Evolutionary conservation across 768 basidiomycete genomes (phyloP).

Genomic region (Lactarius quietus): DNA sequence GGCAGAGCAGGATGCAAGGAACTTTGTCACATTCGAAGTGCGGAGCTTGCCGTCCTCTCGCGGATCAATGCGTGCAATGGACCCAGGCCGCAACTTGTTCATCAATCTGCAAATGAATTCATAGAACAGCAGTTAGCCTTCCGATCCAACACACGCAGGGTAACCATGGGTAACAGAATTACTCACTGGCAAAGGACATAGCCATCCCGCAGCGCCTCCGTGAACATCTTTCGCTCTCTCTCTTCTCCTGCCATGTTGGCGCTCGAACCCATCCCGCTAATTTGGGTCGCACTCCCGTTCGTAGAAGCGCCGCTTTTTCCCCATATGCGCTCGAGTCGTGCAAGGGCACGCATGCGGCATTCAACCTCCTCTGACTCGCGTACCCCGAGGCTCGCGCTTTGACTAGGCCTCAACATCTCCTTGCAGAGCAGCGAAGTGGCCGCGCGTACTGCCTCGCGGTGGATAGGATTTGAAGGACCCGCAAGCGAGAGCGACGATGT

Average conservation of each 20-base stretch:
- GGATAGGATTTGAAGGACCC: conserved; percentile 47
- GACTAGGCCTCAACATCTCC: conserved; percentile 61
- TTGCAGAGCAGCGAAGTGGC: conserved; percentile 63
- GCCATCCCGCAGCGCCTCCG: conserved; percentile 77
- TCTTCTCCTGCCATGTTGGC: conserved; percentile 61
- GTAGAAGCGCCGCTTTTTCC: conserved; percentile 51
- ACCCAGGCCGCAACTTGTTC: conserved; percentile 68
- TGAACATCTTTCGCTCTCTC: conserved; percentile 66
- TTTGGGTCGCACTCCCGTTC: conserved; percentile 41
- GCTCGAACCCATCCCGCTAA: conserved; percentile 35
- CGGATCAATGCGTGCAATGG: conserved; percentile 58
- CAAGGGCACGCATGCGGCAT: conserved; percentile 53
- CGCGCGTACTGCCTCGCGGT: conserved; percentile 63
- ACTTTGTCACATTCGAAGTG: conserved; percentile 70
- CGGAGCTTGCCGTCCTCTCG: conserved; percentile 64
- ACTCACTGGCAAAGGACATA: conserved; percentile 89
- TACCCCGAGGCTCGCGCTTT: conserved; percentile 47
- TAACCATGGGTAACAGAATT: conserved; percentile 18
- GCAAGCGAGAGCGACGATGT: conserved; percentile 46
- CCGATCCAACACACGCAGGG: not conserved
- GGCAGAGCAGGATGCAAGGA: conserved; percentile 69
- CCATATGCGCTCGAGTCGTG: conserved; percentile 74
- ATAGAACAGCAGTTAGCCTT: conserved; percentile 26
- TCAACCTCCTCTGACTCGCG: conserved; percentile 78
- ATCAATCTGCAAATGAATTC: conserved; percentile 51